Evolutionary conservation across 2,329 filamentous ascomycete species (phyloP), one percentile per base, ranked within the genome.

Genomic region (Dactylonectria macrodidyma): DNA sequence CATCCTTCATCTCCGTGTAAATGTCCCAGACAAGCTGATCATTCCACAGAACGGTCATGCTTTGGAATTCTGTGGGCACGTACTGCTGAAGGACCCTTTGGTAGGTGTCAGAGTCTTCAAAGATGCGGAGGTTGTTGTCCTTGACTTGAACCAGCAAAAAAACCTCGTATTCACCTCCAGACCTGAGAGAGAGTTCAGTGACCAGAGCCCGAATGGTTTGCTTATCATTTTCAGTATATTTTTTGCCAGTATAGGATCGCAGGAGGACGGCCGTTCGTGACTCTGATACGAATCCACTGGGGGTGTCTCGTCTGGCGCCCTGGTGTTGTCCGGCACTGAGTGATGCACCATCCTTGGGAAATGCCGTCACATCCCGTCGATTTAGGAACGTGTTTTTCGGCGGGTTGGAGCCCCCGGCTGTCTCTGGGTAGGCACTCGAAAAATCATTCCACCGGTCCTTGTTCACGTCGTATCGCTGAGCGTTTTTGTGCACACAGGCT

Each of bases 141-240:
- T 93, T 94, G 80, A 95, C 91, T 69, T 97, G 93, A 14, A 97
- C 88, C 30, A 97, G 86, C 34, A 97, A 84, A 76, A 93, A 93
- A 1, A 96, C 90, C 73, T 95, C 89, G 76, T 95, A 97, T 80
- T 95, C 90, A 41, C 93, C 93, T 19, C 94, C 93, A 16, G 92
- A 92, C 67, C 91, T 90, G 64, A 97, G 84, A 6, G 88, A 88
- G 33, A 96, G 84, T 79, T 97, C 95, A 66, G 89, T 91, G 72
- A 97, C 89, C 76, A 97, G 88, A 41, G 94, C 89, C 33, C 95
- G 91, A 47, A 97, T 89, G 61, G 91, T 91, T 78, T 95, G 90
- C 76, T 93, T 89, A 77, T 95, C 93, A 76, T 95, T 93, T 47
- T 93, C 88, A 33, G 91, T 93, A 78, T 95, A 97, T 33, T 88